Evolutionary conservation across 2,329 filamentous ascomycete species (phyloP), one percentile per base, ranked within the genome.

Genomic region (Pezicula carpinea): DNA sequence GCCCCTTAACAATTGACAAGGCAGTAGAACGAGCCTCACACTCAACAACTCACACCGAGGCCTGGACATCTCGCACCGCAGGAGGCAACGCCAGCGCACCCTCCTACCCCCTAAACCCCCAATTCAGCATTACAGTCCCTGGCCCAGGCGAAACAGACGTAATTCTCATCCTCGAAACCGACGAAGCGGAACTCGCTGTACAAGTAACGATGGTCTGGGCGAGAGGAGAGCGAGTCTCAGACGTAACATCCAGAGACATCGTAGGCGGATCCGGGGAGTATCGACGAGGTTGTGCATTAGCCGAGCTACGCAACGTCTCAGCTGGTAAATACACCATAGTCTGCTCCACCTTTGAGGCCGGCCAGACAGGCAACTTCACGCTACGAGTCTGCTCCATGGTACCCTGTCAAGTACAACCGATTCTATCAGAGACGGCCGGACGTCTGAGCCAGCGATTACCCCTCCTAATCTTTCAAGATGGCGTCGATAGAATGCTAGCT

Each of bases 241-340:
- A 79, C 18, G 75, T 96, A 14, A 78, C 82, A 41, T 74, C 80
- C 54, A 82, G 87, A 55, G 91, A 96, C 61, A 80, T 97, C 33
- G 77, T 95, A 19, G 79, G 80, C 18, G 85, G 89, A 47, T 95
- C 89, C 29, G 88, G 88, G n/a, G 89, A 96, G 56, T 96, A 99
- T 66, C 83, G 87, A 41, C 82, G 85, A 22, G 86, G 87, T 22
- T 88, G 86, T 62, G 87, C 87, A 4, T 72, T 90, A 26, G 83
- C 85, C 3, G 79, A 87, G 52, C 69, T 79, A 6, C 55, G 65
- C 59, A 60, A 53, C 70, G 17, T 96, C 15, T 80, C 83, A 33
- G 70, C 80, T 1, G 92, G 92, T 0, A 75, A 75, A 0, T 99
- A 97, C 65, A 96, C 89, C 0, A 76, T 96, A 47, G 85, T 96